A percentile compares a stretch with the other conserved stretches of the same genome.
Conservation (phyloP, 176 grass and related monocot species). For the Ensete glaucum region DNA sequence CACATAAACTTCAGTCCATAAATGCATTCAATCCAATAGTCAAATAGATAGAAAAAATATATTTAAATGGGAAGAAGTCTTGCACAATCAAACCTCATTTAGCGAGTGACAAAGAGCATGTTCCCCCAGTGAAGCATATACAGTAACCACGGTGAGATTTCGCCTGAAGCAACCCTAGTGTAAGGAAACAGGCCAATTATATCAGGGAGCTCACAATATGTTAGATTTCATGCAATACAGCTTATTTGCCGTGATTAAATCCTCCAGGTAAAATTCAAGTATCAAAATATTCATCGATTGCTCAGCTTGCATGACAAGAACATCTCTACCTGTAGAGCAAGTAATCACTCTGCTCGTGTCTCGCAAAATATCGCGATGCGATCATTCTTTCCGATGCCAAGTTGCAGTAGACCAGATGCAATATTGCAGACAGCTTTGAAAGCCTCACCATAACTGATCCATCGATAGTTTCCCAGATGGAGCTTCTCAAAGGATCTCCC, state of each 20-base stretch:
- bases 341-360: slow-evolving; percentile 82
- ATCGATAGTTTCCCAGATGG: slow-evolving; percentile 78
- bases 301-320: neutral
- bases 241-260: neutral
- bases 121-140: slow-evolving; percentile 87
- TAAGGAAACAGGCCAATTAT: slow-evolving; percentile 12
- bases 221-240: neutral
- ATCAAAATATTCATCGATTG: neutral
- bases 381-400: slow-evolving; percentile 57
- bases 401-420: slow-evolving; percentile 51
- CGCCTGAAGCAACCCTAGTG: slow-evolving; percentile 84
- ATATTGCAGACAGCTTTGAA: slow-evolving; percentile 77
- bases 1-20: neutral
- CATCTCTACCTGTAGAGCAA: slow-evolving; percentile 67
- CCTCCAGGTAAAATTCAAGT: slow-evolving; percentile 3
- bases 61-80: neutral
- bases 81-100: slow-evolving; percentile 52
- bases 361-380: slow-evolving; percentile 77
- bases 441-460: slow-evolving; percentile 55
- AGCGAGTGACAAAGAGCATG: slow-evolving; percentile 82
- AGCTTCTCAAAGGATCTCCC: slow-evolving; percentile 87
- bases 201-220: neutral
- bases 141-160: slow-evolving; percentile 74
- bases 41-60: neutral
- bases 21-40: slow-evolving; percentile 3